Percentiles rank a stretch among this genome's conserved stretches.
Evolutionary conservation across 2,329 filamentous ascomycete genomes (phyloP).

Genomic region (Onygenales sp.): DNA sequence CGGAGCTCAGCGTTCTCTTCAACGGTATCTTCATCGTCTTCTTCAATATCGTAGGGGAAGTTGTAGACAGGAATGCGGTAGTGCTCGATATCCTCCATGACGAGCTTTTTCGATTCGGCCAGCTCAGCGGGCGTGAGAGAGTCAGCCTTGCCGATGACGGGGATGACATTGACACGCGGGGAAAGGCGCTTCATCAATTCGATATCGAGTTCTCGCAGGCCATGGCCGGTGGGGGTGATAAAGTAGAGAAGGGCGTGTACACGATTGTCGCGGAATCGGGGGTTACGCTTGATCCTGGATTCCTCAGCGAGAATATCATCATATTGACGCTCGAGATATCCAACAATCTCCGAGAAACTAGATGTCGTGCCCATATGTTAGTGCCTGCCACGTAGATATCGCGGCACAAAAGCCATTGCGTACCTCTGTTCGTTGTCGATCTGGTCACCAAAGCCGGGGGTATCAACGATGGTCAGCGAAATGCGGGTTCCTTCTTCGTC

Average conservation of each 20-base stretch:
- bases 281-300: constrained; percentile 99
- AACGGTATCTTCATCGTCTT: constrained; percentile 98
- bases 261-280: constrained; percentile 97
- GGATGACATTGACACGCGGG: constrained; percentile 96
- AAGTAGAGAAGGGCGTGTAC: constrained; percentile 98
- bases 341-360: constrained; percentile 95
- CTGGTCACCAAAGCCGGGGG: constrained; percentile 94
- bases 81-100: constrained; percentile 99
- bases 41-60: constrained; percentile 99
- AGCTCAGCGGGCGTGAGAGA: constrained; percentile 93
- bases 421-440: constrained; percentile 98
- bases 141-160: constrained; percentile 96
- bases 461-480: constrained; percentile 96
- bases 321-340: constrained; percentile 97
- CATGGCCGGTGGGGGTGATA: constrained; percentile 95
- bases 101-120: constrained; percentile 97
- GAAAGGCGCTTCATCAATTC: constrained; percentile 99
- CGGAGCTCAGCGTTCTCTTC: constrained; percentile 98
- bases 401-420: constrained; percentile 16
- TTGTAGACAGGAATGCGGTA: constrained; percentile 99
- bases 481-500: constrained; percentile 98
- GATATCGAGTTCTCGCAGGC: constrained; percentile 96
- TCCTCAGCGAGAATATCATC: constrained; percentile 98
- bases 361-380: constrained; percentile 5
- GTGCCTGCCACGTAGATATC: constrained; percentile 13